Evolutionary conservation across 1,284 basidiomycete species (phyloP).

Genomic region (Takashimella tepidaria): DNA sequence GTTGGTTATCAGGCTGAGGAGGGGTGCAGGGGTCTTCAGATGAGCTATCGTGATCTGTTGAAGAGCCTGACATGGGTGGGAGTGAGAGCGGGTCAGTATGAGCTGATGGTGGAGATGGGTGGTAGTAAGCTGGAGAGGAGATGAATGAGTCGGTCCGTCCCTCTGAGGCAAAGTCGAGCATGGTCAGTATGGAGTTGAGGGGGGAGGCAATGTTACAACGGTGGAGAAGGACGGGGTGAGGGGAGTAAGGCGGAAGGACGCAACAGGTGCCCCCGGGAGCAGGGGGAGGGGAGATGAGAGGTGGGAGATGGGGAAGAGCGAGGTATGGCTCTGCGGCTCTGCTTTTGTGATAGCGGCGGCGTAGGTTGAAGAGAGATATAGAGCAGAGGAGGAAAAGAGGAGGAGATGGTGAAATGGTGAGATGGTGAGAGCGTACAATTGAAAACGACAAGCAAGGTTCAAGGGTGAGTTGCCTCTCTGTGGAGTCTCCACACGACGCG

Average conservation of each 20-base stretch:
- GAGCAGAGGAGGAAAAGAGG: constrained; percentile 1
- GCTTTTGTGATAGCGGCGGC: constrained; percentile 3
- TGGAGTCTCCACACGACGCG: too few species aligned
- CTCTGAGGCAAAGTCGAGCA: not conserved
- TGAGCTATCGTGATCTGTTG: not conserved
- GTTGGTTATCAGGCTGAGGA: too few species aligned
- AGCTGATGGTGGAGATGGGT: not conserved
- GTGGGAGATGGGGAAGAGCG: not conserved
- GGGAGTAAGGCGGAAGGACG: not conserved
- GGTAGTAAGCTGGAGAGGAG: too few species aligned
- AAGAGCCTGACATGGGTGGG: not conserved
- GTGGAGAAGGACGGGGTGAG: not conserved
- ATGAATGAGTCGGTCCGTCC: too few species aligned
- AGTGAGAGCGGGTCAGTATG: not conserved
- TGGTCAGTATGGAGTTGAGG: not conserved
- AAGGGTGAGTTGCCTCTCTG: too few species aligned
- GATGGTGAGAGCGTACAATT: not conserved
- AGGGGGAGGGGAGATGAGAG: too few species aligned
- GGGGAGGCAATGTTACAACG: not conserved
- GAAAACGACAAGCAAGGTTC: not conserved
- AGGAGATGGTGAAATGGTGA: too few species aligned
- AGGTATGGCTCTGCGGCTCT: not conserved
- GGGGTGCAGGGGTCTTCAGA: not conserved
- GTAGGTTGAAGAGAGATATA: not conserved
- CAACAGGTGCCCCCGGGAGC: too few species aligned